phyloP scores from a whole-genome alignment of 2,329 filamentous ascomycete genomes.

The Fusarium buharicum region DNA sequence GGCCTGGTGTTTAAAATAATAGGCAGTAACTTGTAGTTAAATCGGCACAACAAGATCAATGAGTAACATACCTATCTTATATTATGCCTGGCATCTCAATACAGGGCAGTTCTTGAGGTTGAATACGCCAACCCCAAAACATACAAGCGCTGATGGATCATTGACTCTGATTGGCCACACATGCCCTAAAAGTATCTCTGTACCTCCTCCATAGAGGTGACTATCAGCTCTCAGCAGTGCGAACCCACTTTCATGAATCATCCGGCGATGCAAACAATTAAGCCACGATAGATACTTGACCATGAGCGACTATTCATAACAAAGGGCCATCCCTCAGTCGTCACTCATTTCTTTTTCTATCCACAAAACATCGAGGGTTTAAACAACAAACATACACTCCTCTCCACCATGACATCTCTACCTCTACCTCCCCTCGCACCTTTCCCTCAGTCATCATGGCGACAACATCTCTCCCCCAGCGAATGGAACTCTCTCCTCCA shows the following conservation, averaged over 20 bases:
- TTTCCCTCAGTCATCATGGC: slow-evolving; percentile 76
- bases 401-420: slow-evolving; percentile 49
- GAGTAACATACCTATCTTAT: too few species aligned
- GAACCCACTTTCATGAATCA: slow-evolving; percentile 54
- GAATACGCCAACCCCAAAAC: background rate
- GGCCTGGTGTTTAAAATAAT: too few species aligned
- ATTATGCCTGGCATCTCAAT: too few species aligned
- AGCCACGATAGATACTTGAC: slow-evolving; percentile 12
- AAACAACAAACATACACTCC: slow-evolving; percentile 1
- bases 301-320: slow-evolving; percentile 16
- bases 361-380: background rate
- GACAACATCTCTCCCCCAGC: slow-evolving; percentile 69
- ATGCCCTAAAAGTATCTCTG: slow-evolving; percentile 3
- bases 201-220: slow-evolving; percentile 16
- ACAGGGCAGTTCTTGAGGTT: too few species aligned
- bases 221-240: slow-evolving; percentile 29
- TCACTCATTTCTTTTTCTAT: background rate
- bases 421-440: slow-evolving; percentile 77
- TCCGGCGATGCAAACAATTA: slow-evolving; percentile 49
- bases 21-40: too few species aligned
- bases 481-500: slow-evolving; percentile 84
- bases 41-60: too few species aligned
- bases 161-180: slow-evolving; percentile 19
- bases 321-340: background rate
- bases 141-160: background rate